Evolutionary conservation across 495 filamentous ascomycete genomes (phyloP), one percentile per base, ranked within the genome.

Genomic region (Echria macrotheca): DNA sequence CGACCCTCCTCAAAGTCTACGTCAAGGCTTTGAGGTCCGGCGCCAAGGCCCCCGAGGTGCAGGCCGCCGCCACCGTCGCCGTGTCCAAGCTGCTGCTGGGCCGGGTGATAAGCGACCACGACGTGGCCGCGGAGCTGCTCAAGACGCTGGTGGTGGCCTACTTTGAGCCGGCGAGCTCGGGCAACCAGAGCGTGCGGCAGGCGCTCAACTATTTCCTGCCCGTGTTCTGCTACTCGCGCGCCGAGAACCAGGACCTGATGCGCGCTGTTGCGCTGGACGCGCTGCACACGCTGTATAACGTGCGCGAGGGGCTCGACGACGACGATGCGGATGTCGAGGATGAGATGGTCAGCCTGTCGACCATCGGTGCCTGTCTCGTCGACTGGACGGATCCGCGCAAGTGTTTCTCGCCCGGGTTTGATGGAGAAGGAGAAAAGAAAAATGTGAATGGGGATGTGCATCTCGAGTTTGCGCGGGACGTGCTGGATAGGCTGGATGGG

Each of bases 331-430:
- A 86, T 7, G 83, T 89, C 22, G 81, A 82, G 17, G 85, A 90
- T 41, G 78, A 88, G 56, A 95, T 93, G 78, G 83, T 93, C 1
- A 77, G 83, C 21, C 77, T 93, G 55, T 71, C 68, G 7, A 78
- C 83, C 23, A 85, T 96, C 25, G 78, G 83, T 22, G 84, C 82
- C 2, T 89, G 93, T 68, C 65, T 98, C 1, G 78, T 89, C 1
- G 93, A 98, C 61, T 98, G 93, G 93, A 97, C 93, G 3, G 93
- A 98, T 66, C 88, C 91, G 46, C 76, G 94, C 15, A 86, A 91
- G 58, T 85, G 90, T 45, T 83, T 93, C 43, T 78, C 83, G 1
- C 76, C 87, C 9, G 82, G 78, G 1, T 71, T 79, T 29, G 73
- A 82, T 33, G 39, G 40, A 26, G 79, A 81, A 8, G 81, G 75